These are phyloP conservation scores for Trichoderma citrinoviride DNA, from an alignment of 2,329 filamentous ascomycete genomes.

Conservation along the genomic window DNA sequence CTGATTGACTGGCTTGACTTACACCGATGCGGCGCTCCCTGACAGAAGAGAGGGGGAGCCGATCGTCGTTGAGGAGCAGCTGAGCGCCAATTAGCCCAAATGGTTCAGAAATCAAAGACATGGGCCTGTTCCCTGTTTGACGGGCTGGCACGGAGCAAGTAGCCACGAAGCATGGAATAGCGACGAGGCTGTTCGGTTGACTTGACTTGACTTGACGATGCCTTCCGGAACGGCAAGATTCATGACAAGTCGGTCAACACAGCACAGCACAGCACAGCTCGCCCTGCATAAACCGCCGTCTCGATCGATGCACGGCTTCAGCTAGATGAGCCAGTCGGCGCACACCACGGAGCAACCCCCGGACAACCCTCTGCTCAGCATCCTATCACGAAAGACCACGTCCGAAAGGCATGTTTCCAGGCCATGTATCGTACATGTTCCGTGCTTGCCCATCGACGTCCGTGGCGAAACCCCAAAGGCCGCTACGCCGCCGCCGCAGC, in stretches of 20 bases:
- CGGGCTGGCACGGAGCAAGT: background rate
- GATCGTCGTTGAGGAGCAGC: background rate
- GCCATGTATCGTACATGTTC: too few species aligned
- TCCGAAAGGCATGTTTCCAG: background rate
- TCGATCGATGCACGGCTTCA: background rate
- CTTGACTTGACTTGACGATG: background rate
- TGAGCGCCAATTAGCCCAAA: background rate
- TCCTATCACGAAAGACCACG: slow-evolving; percentile 16
- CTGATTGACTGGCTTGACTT: background rate
- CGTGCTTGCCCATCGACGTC: background rate
- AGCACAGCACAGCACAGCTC: background rate
- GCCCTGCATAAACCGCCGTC: slow-evolving; percentile 1
- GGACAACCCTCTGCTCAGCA: background rate
- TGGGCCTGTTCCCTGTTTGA: slow-evolving; percentile 4
- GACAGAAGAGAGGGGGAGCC: background rate
- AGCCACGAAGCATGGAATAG: too few species aligned
- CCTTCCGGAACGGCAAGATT: too few species aligned
- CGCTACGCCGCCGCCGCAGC: background rate
- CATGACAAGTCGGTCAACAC: background rate
- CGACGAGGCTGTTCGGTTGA: too few species aligned
- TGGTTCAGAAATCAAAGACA: background rate
- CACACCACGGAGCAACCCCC: background rate
- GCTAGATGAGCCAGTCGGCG: background rate
- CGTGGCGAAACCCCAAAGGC: background rate
- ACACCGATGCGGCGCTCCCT: background rate